phyloP scores from a whole-genome alignment of 495 filamentous ascomycete genomes.

The Entonaema liquescens region DNA sequence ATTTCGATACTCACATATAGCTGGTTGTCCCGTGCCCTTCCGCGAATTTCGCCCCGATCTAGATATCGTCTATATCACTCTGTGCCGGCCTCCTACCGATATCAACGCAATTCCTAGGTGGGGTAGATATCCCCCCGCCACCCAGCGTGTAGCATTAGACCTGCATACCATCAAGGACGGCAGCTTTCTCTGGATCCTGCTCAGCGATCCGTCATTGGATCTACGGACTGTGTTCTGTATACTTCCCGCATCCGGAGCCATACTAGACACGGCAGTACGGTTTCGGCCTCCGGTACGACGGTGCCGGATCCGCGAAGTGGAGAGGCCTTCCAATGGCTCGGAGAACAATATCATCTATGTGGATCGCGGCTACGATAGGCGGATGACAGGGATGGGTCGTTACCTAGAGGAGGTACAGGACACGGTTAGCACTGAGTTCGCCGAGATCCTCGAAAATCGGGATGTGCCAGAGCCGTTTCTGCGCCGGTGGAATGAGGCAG shows the following conservation, averaged over 20 bases:
- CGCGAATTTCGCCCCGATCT: conserved; percentile 64
- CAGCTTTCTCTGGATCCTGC: background rate
- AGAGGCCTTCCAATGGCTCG: conserved; percentile 12
- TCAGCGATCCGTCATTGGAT: conserved; percentile 3
- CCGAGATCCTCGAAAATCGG: background rate
- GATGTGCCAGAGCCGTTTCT: conserved; percentile 5
- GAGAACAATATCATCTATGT: conserved; percentile 33
- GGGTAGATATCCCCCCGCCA: conserved; percentile 10
- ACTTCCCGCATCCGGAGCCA: conserved; percentile 4
- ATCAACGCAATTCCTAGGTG: conserved; percentile 2
- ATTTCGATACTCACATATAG: conserved; percentile 29
- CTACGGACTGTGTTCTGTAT: conserved; percentile 21
- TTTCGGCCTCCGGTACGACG: conserved; percentile 27
- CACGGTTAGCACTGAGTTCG: conserved; percentile 16
- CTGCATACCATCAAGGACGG: conserved; percentile 29
- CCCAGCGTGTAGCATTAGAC: conserved; percentile 23
- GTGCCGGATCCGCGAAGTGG: conserved; percentile 14
- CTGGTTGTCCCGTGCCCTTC: conserved; percentile 54
- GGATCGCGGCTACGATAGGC: conserved; percentile 21
- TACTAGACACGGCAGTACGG: conserved; percentile 10
- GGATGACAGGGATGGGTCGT: conserved; percentile 19
- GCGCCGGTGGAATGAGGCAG: conserved; percentile 14
- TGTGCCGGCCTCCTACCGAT: conserved; percentile 14
- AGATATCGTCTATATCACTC: conserved; percentile 53
- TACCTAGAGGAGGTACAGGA: conserved; percentile 25